Evolutionary conservation across 2,329 filamentous ascomycete species (phyloP), one percentile per base, ranked within the genome.

Genomic region (Paraconiothyrium sp.): DNA sequence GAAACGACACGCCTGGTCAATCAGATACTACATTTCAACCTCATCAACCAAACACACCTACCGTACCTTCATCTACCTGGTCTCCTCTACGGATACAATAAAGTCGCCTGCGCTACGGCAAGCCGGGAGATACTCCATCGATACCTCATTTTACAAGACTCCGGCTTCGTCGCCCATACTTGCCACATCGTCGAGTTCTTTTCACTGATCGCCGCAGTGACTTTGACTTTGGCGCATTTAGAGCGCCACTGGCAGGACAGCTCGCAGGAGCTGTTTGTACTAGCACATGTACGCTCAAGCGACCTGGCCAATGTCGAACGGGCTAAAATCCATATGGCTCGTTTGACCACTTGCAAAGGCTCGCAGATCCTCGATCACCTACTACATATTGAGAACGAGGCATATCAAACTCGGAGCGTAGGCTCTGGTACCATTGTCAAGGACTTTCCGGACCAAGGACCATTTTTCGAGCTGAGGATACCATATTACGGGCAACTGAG

Each of bases 11-110:
- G 43, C 16, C 30, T 59, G 2, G 57, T 48, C n/a, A 37, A 39
- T 13, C 57, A 54, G 24, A 7, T 59, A 2, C 32, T 54, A 8
- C 57, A 59, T n/a, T 59, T 54, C 30, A 59, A 59, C 30, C 50
- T 59, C 39, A 59, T 59, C 41, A 59, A 48, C 32, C 57, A 59
- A 35, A 49, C 57, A 8, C 57, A 59, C 50, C 32, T 59, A n/a
- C 57, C 57, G 3, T 54, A 48, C 14, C 41, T 59, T 11, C 50
- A 34, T 32, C 16, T 9, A 5, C 11, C 27, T 9, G 30, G 27
- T 27, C 30, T 32, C 4, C 13, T 34, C 9, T 32, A 39, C 10
- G 49, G 43, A 6, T 54, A 46, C 30, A 59, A 44, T 6, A 59
- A 49, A 22, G 20, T 14, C 43, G 50, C 50, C 22, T 59, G 57